Conservation (phyloP, 768 basidiomycete species). For the Pisolithus sp. region DNA sequence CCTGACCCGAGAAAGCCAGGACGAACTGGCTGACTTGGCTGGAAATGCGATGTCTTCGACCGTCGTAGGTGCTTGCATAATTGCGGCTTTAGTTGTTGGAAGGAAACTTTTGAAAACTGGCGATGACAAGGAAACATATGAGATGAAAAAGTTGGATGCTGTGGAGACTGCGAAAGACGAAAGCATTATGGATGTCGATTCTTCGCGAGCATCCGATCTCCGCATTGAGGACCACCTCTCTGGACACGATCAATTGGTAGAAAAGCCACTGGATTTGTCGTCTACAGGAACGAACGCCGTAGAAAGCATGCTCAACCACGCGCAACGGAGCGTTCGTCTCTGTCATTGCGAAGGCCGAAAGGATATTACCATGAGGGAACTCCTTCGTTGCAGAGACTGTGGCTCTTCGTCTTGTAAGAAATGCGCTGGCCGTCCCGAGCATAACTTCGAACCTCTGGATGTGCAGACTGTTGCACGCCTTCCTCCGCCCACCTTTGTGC, state of each 20-base stretch:
- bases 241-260: slow-evolving; percentile 63
- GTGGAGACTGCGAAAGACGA: slow-evolving; percentile 22
- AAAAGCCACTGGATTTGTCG: slow-evolving; percentile 65
- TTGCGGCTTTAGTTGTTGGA: slow-evolving; percentile 71
- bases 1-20: slow-evolving; percentile 88
- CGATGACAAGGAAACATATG: slow-evolving; percentile 60
- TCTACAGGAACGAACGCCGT: slow-evolving; percentile 43
- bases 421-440: slow-evolving; percentile 89
- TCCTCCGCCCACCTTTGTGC: slow-evolving; percentile 67
- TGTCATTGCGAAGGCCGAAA: slow-evolving; percentile 90
- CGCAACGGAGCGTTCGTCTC: slow-evolving; percentile 66
- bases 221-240: slow-evolving; percentile 49
- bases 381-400: slow-evolving; percentile 73
- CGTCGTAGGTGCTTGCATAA: slow-evolving; percentile 85
- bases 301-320: slow-evolving; percentile 51
- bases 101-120: slow-evolving; percentile 62
- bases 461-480: slow-evolving; percentile 49
- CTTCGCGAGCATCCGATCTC: slow-evolving; percentile 8
- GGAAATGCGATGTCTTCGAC: slow-evolving; percentile 99
- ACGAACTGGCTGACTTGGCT: slow-evolving; percentile 88
- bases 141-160: slow-evolving; percentile 45
- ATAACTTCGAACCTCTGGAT: slow-evolving; percentile 60
- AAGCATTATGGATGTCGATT: slow-evolving; percentile 48
- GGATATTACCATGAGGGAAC: slow-evolving; percentile 59
- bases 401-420: slow-evolving; percentile 72